Base-by-base conservation (phyloP, 2,329 filamentous ascomycete species). In the Colletotrichum magnum region DNA sequence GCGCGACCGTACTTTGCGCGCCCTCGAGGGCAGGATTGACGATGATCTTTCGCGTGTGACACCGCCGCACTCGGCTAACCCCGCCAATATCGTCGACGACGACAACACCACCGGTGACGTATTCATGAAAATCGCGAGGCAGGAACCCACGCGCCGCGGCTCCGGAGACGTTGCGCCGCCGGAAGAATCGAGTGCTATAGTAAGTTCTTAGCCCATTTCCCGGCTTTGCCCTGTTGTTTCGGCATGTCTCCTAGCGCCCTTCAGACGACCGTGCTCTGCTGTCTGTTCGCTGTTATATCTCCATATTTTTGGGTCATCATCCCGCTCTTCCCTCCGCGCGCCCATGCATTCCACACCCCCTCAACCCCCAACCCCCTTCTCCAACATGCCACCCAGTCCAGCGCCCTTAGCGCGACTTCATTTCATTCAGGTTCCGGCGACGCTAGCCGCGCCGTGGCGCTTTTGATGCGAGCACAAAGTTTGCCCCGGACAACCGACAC, bases 71-170 rank as follows among this genome's bases (percentile, higher is more conserved):
- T 82, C 82, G 1, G 78, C 78, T 15, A 53, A 76, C 74, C 66
- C 73, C 10, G 12, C 47, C 18, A 24, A 12, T n/a, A 50, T 15
- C 41, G 75, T 47, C 13, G 83, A 86, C 58, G 80, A 78, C 50
- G 88, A 90, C 62, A 88, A 89, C 71, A 87, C 69, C 7, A 71
- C 83, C 4, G 86, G 86, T 47, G 88, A 90, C 71, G 80, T 90
- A 48, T 90, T 90, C 71, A 83, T 90, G 69, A 85, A 82, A 62
- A 89, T 90, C 68, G 88, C 88, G 13, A 81, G 85, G 12, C 87
- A 90, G 68, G 87, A 89, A 70, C 72, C 83, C 15, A 74, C 77
- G 16, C 82, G 80, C 56, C 83, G 81, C 58, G 74, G 75, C 18
- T 70, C 74, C 9, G 80, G 82, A 51, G 78, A 79, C 6, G 79